These are phyloP conservation scores for Yamadazyma nakazawae DNA, from an alignment of 805 yeast genomes.

Conservation along the genomic window DNA sequence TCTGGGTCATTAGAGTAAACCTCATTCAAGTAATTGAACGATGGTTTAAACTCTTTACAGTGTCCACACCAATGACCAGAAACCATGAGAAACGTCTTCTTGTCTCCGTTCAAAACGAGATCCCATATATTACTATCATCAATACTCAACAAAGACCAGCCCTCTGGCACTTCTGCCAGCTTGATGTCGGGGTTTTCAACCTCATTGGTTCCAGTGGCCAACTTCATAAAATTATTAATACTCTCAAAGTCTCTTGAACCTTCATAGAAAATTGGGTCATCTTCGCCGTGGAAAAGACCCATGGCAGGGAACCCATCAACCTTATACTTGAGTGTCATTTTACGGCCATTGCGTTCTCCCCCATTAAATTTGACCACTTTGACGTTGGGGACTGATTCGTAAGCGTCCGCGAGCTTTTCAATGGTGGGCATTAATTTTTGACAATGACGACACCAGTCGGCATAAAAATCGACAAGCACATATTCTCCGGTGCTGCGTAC, in stretches of 20 bases:
- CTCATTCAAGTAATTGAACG: conserved; percentile 43
- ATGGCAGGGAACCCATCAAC: conserved; percentile 66
- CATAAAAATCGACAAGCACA: conserved; percentile 50
- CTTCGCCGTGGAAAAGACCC: conserved; percentile 51
- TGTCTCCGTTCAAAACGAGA: conserved; percentile 30
- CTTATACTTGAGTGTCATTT: conserved; percentile 48
- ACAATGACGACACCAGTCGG: conserved; percentile 75
- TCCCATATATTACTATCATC: conserved; percentile 44
- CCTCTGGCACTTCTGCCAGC: conserved; percentile 4
- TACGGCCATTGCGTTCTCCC: conserved; percentile 53
- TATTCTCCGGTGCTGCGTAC: conserved; percentile 53
- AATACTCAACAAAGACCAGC: conserved; percentile 10
- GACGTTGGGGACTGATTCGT: conserved; percentile 31
- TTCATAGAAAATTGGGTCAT: conserved; percentile 51
- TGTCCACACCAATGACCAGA: conserved; percentile 61
- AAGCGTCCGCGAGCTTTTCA: conserved; percentile 31
- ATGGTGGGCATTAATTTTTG: conserved; percentile 52
- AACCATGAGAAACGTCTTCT: conserved; percentile 46
- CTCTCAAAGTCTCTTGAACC: conserved; percentile 52
- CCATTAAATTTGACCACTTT: conserved; percentile 52
- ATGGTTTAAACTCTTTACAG: conserved; percentile 52
- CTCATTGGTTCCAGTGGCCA: conserved; percentile 24
- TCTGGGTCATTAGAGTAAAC: conserved; percentile 37
- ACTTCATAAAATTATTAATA: conserved; percentile 51
- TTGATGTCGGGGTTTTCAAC: conserved; percentile 11